Evolutionary conservation across 345 rosid genomes (phyloP).

Genomic region (Carallia pectinifolia): DNA sequence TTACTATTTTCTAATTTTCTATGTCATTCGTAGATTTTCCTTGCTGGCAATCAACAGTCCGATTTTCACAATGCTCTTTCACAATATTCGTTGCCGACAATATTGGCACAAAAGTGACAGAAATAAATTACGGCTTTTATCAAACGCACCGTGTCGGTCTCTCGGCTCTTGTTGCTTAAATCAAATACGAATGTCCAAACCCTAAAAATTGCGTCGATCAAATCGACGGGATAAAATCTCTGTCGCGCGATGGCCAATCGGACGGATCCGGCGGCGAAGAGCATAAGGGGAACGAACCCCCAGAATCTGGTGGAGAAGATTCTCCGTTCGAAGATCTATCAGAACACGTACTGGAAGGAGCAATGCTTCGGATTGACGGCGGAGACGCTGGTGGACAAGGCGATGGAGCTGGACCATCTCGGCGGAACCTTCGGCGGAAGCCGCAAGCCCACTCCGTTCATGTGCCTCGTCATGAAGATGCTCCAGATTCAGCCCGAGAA

Average conservation of each 20-base stretch:
- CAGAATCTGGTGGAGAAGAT: slow-evolving; percentile 89
- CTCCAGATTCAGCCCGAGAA: slow-evolving; percentile 95
- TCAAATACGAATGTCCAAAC: too few species aligned
- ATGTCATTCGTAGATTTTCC: too few species aligned
- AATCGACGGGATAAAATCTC: too few species aligned
- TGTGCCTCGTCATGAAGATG: slow-evolving; percentile 84
- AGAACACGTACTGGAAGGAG: slow-evolving; percentile 89
- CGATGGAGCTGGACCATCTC: slow-evolving; percentile 86
- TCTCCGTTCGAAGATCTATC: slow-evolving; percentile 69
- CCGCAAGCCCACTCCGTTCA: slow-evolving; percentile 80
- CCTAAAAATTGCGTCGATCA: not conserved
- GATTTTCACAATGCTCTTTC: too few species aligned
- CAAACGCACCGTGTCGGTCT: too few species aligned
- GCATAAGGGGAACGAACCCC: slow-evolving; percentile 80
- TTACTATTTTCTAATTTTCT: too few species aligned
- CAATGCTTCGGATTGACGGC: slow-evolving; percentile 89
- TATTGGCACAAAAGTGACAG: too few species aligned
- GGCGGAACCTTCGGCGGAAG: slow-evolving; percentile 90
- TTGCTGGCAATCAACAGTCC: too few species aligned
- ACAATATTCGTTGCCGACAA: too few species aligned
- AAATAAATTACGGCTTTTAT: too few species aligned
- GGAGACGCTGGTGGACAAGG: slow-evolving; percentile 86
- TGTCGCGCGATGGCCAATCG: slow-evolving; percentile 61
- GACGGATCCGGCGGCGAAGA: slow-evolving; percentile 86
- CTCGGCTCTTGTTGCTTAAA: too few species aligned